Evolutionary conservation across 2,329 filamentous ascomycete genomes (phyloP).

Genomic region (Aspergillus ochraceus): DNA sequence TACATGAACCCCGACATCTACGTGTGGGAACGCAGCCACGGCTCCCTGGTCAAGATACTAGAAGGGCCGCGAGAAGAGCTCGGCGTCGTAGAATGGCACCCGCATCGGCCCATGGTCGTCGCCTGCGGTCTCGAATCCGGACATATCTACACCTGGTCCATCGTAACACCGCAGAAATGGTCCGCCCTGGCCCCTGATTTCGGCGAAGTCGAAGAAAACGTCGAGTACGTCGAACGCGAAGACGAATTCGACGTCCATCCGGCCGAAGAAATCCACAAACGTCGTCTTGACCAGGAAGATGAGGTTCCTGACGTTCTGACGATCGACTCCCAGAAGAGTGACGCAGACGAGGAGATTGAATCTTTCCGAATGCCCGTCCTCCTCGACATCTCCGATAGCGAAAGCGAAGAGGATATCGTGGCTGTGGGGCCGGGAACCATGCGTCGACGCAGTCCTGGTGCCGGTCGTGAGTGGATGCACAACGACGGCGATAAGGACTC

Average conservation of each 20-base stretch:
- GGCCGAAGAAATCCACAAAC: slow-evolving; percentile 88
- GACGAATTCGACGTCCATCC: slow-evolving; percentile 99
- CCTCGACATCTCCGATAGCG: slow-evolving; percentile 89
- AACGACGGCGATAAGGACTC: slow-evolving; percentile 43
- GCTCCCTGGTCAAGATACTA: slow-evolving; percentile 92
- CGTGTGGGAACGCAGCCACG: slow-evolving; percentile 93
- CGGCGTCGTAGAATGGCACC: slow-evolving; percentile 97
- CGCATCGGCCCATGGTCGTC: slow-evolving; percentile 78
- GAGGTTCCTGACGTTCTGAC: slow-evolving; percentile 90
- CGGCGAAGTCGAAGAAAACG: slow-evolving; percentile 95
- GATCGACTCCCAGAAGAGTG: slow-evolving; percentile 64
- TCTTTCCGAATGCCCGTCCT: slow-evolving; percentile 90
- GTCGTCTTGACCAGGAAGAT: slow-evolving; percentile 85
- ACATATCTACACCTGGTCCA: slow-evolving; percentile 93
- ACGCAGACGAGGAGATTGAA: slow-evolving; percentile 56
- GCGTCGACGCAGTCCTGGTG: slow-evolving; percentile 78
- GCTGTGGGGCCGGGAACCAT: slow-evolving; percentile 75
- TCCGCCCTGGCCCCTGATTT: slow-evolving; percentile 96
- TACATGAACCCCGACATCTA: slow-evolving; percentile 99
- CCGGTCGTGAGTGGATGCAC: slow-evolving; percentile 63
- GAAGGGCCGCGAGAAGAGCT: slow-evolving; percentile 97
- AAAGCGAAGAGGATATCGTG: slow-evolving; percentile 86
- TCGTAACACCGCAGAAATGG: slow-evolving; percentile 94
- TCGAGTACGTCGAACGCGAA: slow-evolving; percentile 91
- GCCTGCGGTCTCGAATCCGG: slow-evolving; percentile 92